A percentile compares a stretch with the other conserved stretches of the same genome.
phyloP scores from a whole-genome alignment of 345 rosid genomes.

The Toxicodendron radicans region DNA sequence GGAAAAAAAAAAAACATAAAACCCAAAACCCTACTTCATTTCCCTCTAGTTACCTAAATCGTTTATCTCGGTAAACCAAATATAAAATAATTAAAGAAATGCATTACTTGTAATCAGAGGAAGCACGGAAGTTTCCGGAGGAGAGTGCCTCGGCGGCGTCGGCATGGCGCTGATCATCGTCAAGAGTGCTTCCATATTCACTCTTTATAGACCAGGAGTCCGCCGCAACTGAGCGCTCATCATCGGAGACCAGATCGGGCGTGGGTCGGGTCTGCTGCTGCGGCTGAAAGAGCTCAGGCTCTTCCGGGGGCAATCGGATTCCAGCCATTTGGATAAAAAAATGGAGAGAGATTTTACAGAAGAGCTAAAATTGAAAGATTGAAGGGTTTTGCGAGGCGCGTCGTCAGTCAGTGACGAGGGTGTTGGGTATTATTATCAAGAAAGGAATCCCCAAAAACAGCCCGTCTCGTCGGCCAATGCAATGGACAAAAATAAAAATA shows the following conservation, averaged over 20 bases:
- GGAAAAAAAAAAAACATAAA: background rate
- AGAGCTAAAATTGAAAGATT: background rate
- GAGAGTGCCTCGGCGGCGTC: conserved; percentile 93
- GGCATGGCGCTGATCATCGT: conserved; percentile 96
- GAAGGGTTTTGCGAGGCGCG: background rate
- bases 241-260: conserved; percentile 83
- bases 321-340: conserved; percentile 49
- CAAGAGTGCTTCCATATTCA: conserved; percentile 96
- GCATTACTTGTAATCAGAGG: conserved; percentile 74
- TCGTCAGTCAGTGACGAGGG: background rate
- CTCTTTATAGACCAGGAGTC: conserved; percentile 99
- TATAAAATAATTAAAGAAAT: background rate
- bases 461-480: too few relatives aligned
- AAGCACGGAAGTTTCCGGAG: conserved; percentile 64
- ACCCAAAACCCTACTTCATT: background rate
- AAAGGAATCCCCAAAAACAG: too few relatives aligned
- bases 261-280: conserved; percentile 29
- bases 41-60: background rate
- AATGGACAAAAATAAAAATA: too few relatives aligned
- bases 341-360: background rate
- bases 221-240: conserved; percentile 94
- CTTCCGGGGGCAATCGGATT: conserved; percentile 56
- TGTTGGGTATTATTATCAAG: background rate
- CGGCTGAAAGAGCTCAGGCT: conserved; percentile 43
- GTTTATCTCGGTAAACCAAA: background rate